Evolutionary conservation across 805 yeast genomes (phyloP), one percentile per base, ranked within the genome.

Genomic region (Hanseniaspora hatyaiensis): DNA sequence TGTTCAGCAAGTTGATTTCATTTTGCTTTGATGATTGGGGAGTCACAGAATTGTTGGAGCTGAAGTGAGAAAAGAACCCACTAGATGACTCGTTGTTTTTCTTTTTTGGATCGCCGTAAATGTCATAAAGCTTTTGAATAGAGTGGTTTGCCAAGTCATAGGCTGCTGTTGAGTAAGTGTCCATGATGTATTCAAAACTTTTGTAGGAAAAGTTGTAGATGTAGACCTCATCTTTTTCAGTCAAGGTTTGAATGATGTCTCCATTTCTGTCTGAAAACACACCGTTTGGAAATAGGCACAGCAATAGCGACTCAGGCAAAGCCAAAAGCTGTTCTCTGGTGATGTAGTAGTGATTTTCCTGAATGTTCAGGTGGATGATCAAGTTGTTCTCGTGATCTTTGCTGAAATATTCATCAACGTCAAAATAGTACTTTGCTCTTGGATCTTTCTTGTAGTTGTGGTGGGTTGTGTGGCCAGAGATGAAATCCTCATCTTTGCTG

Each of bases 301-400:
- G 73, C 50, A 92, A 67, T 20, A 92, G 77, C 51, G 88, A 78
- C 60, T 92, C 98, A 0, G 98, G 98, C 28, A 92, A 68, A 45
- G 86, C 78, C 85, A 88, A 80, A 54, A 92, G 72, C 60, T 86
- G 95, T 56, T 85, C 94, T 52, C 96, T 72, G 4, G 94, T 78
- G 40, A 92, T 79, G 42, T 77, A 75, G 62, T 88, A 86, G 52
- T 71, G 66, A 15, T 65, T 65, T 16, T 94, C 95, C 42, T 95
- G 74, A 47, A 89, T 73, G 57, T 84, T 79, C 65, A 89, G 70
- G 58, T 76, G 79, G 48, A 89, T 83, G 52, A 77, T 72, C 5
- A 88, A 78, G 23, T 43, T 43, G 34, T 38, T 39, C 19, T 37
- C 51, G 18, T 45, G 49, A n/a, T 45, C 49, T 6, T 37, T 49